Base-by-base conservation (phyloP, 345 rosid genomes). In the Hevea brasiliensis region DNA sequence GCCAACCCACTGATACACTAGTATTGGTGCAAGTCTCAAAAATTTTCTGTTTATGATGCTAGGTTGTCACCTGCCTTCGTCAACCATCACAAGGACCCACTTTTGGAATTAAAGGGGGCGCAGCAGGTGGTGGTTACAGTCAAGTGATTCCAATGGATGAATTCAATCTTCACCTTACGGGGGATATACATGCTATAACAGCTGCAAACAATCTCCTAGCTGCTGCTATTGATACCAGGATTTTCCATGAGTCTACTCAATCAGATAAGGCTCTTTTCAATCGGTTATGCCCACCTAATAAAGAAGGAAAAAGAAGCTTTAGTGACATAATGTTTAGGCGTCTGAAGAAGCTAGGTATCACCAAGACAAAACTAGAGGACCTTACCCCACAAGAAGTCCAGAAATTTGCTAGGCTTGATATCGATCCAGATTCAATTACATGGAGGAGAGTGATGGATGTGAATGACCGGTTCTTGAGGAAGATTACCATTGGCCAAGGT, bases 11-110 rank as follows among this genome's bases (percentile, higher is more conserved):
- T 18, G 7, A 59, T 59, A 14, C 27, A 7, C 8, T 35, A 18
- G 17, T 44, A 17, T n/a, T 72, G 15, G 27, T 53, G 26, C 18
- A 50, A 10, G 17, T 20, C 17, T 53, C 3, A 47, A 47, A n/a
- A 29, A 10, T 55, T 21, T 24, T 67, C 35, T 74, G 15, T 65
- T 66, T 72, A 1, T 72, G 41, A 73, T 79, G 66, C 10, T 78
- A 95, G 99, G 98, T 96, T 78, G 88, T 93, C 75, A 91, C 99
- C 42, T 93, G 99, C 76, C 83, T 96, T 72, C 97, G 99, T 61
- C 99, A 96, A 84, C 99, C 99, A 42, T 96, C 99, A 21, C 99
- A 92, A 90, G 99, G 99, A 58, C 99, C 99, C 0, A 96, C 98
- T 51, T 96, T 96, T 84, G 98, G 99, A 77, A 96, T 96, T 75